These are phyloP conservation scores for Globisporangium rhizosaccharum DNA, from an alignment of 352 stramenopile genomes.

Conservation along the genomic window DNA sequence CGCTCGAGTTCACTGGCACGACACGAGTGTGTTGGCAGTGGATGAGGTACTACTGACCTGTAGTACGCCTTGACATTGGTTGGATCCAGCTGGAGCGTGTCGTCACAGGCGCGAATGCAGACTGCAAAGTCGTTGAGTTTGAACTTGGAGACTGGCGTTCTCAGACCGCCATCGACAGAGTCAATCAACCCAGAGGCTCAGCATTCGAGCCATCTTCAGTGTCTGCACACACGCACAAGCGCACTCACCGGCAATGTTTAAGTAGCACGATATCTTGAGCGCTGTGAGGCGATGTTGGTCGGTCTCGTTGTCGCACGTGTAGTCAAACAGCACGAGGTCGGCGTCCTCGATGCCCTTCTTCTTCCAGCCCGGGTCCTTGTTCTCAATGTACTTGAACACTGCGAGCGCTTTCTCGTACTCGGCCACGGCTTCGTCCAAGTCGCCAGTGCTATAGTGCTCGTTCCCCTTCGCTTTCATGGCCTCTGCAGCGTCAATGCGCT, in stretches of 20 bases:
- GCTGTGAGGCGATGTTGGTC: constrained; percentile 43
- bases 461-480: constrained; percentile 72
- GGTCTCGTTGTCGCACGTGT: constrained; percentile 34
- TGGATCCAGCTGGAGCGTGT: constrained; percentile 54
- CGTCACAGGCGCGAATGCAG: constrained; percentile 66
- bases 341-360: constrained; percentile 84
- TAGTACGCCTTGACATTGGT: constrained; percentile 78
- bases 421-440: constrained; percentile 64
- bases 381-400: constrained; percentile 79
- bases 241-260: constrained; percentile 71
- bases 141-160: constrained; percentile 58
- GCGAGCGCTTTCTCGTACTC: constrained; percentile 84
- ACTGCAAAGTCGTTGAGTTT: constrained; percentile 62
- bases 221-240: not conserved
- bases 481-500: constrained; percentile 50
- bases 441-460: constrained; percentile 35
- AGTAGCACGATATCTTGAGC: constrained; percentile 67
- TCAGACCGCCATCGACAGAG: not conserved
- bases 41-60: constrained; percentile 14
- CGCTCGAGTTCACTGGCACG: too few relatives aligned
- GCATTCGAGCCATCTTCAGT: not conserved
- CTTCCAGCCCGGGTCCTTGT: constrained; percentile 78
- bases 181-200: not conserved
- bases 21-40: too few relatives aligned
- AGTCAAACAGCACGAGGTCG: constrained; percentile 57